A percentile compares a stretch with the other conserved stretches of the same genome.
Evolutionary conservation across 2,329 filamentous ascomycete genomes (phyloP).

Genomic region (Colletotrichum orbiculare): DNA sequence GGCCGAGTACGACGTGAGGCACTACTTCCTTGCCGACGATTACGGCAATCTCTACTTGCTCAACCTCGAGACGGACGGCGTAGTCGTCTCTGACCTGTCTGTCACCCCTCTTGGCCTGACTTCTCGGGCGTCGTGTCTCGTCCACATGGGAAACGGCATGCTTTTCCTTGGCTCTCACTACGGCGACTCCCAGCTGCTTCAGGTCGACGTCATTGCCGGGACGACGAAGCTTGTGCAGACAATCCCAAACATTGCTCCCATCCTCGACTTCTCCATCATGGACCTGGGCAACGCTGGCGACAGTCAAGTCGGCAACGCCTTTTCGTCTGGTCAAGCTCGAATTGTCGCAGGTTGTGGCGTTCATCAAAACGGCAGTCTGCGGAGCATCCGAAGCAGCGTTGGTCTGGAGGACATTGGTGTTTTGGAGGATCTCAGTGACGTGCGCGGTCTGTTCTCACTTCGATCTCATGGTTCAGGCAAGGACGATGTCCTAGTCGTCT

Average conservation of each 20-base stretch:
- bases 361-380: slow-evolving; percentile 86
- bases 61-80: slow-evolving; percentile 75
- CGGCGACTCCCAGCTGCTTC: slow-evolving; percentile 88
- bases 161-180: slow-evolving; percentile 93
- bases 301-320: slow-evolving; percentile 81
- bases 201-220: slow-evolving; percentile 56
- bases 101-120: slow-evolving; percentile 73
- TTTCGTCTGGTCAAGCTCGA: slow-evolving; percentile 92
- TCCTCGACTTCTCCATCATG: slow-evolving; percentile 95
- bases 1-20: slow-evolving; percentile 83
- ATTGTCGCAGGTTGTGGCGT: slow-evolving; percentile 94
- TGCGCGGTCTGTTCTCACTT: slow-evolving; percentile 79
- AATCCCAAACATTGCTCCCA: slow-evolving; percentile 86
- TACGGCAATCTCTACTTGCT: slow-evolving; percentile 89
- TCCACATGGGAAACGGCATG: slow-evolving; percentile 78
- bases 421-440: slow-evolving; percentile 80
- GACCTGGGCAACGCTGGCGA: slow-evolving; percentile 91
- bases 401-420: slow-evolving; percentile 89
- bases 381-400: slow-evolving; percentile 93
- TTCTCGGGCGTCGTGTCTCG: slow-evolving; percentile 80
- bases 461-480: slow-evolving; percentile 59
- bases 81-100: slow-evolving; percentile 78
- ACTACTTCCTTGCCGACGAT: slow-evolving; percentile 91
- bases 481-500: slow-evolving; percentile 80
- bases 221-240: slow-evolving; percentile 77